Conservation (phyloP, 1,284 basidiomycete genomes). For the Phellopilus nigrolimitatus region DNA sequence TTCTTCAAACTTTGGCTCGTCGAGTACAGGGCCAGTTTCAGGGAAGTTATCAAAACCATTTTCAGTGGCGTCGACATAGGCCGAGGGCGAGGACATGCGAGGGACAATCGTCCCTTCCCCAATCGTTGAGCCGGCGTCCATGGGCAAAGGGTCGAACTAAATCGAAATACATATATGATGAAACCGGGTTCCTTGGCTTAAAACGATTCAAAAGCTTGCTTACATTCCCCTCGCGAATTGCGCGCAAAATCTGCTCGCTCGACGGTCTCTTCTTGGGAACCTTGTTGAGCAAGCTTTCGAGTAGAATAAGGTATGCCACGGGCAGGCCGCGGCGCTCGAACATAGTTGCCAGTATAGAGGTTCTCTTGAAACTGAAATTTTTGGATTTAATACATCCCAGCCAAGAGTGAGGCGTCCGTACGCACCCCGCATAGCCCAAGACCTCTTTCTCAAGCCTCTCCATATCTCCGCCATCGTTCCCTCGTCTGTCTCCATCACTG, state of each 20-base stretch:
- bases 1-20: background rate
- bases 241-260: constrained; percentile 62
- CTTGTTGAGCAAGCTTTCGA: constrained; percentile 68
- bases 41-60: background rate
- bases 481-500: constrained; percentile 44
- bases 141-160: constrained; percentile 26
- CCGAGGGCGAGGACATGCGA: background rate
- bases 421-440: constrained; percentile 66
- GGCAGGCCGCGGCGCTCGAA: constrained; percentile 71
- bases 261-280: constrained; percentile 59
- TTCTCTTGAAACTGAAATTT: constrained; percentile 55
- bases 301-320: constrained; percentile 58
- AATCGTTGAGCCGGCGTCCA: background rate
- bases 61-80: background rate
- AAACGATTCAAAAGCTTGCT: constrained; percentile 20
- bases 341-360: constrained; percentile 40
- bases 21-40: background rate
- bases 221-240: constrained; percentile 64
- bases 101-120: constrained; percentile 15
- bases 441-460: constrained; percentile 70
- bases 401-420: constrained; percentile 17
- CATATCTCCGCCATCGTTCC: constrained; percentile 55
- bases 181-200: background rate
- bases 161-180: background rate
- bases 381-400: background rate